Evolutionary conservation across 306 rosid species (phyloP), one percentile per base, ranked within the genome.

Genomic region (Acacia confusa): DNA sequence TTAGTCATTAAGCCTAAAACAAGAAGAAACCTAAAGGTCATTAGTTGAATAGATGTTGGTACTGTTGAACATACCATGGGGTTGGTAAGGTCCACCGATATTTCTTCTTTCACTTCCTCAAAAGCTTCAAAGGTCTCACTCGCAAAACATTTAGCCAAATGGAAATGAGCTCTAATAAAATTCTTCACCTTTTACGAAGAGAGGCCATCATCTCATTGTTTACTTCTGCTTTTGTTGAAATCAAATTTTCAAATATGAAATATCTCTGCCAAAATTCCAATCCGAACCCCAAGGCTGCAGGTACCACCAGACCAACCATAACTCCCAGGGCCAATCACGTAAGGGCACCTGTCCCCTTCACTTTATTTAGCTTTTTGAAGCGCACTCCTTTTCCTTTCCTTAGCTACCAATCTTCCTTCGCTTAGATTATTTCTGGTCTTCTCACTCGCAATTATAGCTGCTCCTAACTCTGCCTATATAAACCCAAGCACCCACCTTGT

Each of bases 331-430:
- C 77, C 81, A 17, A 84, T 74, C 25, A 53, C 16, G 12, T 0
- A 43, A 30, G 24, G 67, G 70, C 83, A 67, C 72, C 80, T 79
- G 27, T 57, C 76, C 80, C 80, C 44, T n/a, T 14, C 19, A 28
- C 55, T 14, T 80, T 67, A 52, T 47, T 70, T 78, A 28, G 47
- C 72, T 63, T 27, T 78, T 57, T 57, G 47, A 20, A 20, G 40
- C 60, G 27, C 53, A 8, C 16, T 0, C 20, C 2, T 20, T 84
- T 16, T 38, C 76, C 75, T 69, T 84, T 84, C 43, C 87, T 84
- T 84, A 84, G 72, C 36, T 47, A 4, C 32, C 84, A 84, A 67
- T 69, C 79, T 84, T 84, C 43, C 87, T 69, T 79, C 19, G n/a
- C 7, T 77, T 43, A 38, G 19, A 71, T 16, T 22, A 17, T 40